Percentiles rank a stretch among this genome's conserved stretches.
These are phyloP conservation scores for Alternaria consortialis DNA, from an alignment of 2,329 filamentous ascomycete species.

Conservation along the genomic window DNA sequence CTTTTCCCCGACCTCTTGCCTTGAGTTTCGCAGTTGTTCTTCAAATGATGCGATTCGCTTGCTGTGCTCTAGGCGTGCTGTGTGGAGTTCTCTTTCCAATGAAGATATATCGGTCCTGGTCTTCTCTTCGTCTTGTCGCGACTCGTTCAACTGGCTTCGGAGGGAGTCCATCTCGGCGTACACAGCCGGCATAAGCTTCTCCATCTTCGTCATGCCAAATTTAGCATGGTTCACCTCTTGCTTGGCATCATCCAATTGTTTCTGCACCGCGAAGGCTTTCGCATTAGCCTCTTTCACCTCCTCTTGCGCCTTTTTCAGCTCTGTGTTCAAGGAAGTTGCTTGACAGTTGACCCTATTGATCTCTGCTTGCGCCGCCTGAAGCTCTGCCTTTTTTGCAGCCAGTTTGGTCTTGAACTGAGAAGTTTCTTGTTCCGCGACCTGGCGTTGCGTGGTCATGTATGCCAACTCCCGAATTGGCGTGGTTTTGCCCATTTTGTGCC, in stretches of 20 bases:
- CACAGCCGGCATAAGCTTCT: not conserved
- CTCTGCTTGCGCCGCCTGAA: not conserved
- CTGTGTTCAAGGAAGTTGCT: not conserved
- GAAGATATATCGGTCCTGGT: not conserved
- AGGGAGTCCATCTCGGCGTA: not conserved
- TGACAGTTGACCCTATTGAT: not conserved
- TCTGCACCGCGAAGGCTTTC: no score
- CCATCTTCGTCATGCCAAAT: not conserved
- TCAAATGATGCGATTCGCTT: not conserved
- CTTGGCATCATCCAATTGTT: not conserved
- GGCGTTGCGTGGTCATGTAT: not conserved
- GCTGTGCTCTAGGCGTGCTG: not conserved
- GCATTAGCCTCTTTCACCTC: not conserved
- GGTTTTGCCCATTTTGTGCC: not conserved
- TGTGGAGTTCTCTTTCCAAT: not conserved
- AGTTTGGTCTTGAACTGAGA: not conserved
- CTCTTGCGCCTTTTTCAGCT: not conserved
- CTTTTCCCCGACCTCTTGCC: not conserved
- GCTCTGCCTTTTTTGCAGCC: not conserved
- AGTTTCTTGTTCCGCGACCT: no score
- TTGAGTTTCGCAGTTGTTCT: not conserved
- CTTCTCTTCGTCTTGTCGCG: not conserved
- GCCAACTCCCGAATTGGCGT: no score
- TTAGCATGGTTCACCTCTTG: not conserved
- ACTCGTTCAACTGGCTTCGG: not conserved